Conservation (phyloP, 1,284 basidiomycete species). For the Coriolopsis trogii region DNA sequence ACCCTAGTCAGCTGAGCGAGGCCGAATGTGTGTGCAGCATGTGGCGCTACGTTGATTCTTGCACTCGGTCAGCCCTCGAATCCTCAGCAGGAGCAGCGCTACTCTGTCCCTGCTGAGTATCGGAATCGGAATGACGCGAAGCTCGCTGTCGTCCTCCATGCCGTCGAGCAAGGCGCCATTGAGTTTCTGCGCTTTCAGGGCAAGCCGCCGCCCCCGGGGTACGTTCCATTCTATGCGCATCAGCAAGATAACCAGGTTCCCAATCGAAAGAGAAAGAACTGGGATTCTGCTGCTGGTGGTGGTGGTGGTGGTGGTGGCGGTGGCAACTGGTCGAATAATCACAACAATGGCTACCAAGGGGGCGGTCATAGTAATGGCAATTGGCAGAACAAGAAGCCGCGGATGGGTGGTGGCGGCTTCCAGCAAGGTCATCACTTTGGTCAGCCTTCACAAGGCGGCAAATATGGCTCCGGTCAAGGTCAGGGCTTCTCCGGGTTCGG, state of each 20-base stretch:
- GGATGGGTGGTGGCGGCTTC: background rate
- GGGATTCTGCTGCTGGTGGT: slow-evolving; percentile 14
- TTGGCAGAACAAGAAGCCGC: slow-evolving; percentile 19
- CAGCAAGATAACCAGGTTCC: slow-evolving; percentile 3
- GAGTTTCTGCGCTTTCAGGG: slow-evolving; percentile 59
- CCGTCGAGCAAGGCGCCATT: slow-evolving; percentile 54
- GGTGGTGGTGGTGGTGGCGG: background rate
- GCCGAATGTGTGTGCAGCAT: slow-evolving; percentile 45
- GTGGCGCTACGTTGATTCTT: slow-evolving; percentile 53
- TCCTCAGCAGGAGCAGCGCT: slow-evolving; percentile 41
- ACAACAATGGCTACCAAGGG: background rate
- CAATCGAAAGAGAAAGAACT: slow-evolving; percentile 26
- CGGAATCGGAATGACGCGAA: slow-evolving; percentile 62
- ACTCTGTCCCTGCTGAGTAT: slow-evolving; percentile 51
- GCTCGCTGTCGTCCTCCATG: slow-evolving; percentile 51
- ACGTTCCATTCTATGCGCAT: slow-evolving; percentile 21
- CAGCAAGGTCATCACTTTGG: slow-evolving; percentile 9
- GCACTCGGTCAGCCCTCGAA: slow-evolving; percentile 39
- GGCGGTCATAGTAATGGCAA: background rate
- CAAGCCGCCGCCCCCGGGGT: slow-evolving; percentile 36
- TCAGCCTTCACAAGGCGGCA: background rate
- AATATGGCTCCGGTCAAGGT: background rate
- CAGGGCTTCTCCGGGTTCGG: too few relatives aligned
- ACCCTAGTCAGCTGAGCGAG: slow-evolving; percentile 5
- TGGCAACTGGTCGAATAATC: slow-evolving; percentile 6